phyloP scores from a whole-genome alignment of 1,284 basidiomycete genomes.

The Mrakiaceae sp. region DNA sequence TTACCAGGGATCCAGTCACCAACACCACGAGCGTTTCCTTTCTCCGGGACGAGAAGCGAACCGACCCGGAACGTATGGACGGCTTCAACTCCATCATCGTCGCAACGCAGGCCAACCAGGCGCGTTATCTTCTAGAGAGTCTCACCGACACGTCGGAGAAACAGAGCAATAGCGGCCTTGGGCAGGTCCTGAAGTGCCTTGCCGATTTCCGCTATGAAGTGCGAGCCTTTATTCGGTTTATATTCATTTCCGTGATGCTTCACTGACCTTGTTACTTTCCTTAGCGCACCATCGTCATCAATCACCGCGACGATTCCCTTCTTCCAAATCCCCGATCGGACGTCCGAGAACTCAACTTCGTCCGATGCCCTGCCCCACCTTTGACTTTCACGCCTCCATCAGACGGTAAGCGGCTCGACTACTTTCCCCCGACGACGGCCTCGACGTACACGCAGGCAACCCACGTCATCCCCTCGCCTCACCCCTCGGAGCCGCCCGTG shows the following conservation, averaged over 20 bases:
- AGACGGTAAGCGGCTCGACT: neutral
- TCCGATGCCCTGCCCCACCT: slow-evolving; percentile 25
- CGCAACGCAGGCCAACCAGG: slow-evolving; percentile 57
- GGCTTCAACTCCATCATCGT: slow-evolving; percentile 50
- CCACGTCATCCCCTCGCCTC: slow-evolving; percentile 39
- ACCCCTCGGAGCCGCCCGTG: slow-evolving; percentile 27
- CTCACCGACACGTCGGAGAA: slow-evolving; percentile 24
- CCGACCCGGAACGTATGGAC: neutral
- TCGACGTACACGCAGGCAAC: slow-evolving; percentile 52
- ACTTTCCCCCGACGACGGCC: slow-evolving; percentile 21
- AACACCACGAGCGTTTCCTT: slow-evolving; percentile 37
- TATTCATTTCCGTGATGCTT: slow-evolving; percentile 27
- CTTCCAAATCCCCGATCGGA: slow-evolving; percentile 44
- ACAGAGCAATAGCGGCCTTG: slow-evolving; percentile 14
- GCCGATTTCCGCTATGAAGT: slow-evolving; percentile 28
- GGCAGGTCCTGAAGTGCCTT: slow-evolving; percentile 25
- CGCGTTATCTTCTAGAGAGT: slow-evolving; percentile 39
- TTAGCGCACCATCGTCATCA: slow-evolving; percentile 47
- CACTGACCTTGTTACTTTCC: slow-evolving; percentile 6
- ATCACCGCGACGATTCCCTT: slow-evolving; percentile 51
- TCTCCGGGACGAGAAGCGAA: neutral
- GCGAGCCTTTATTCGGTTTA: slow-evolving; percentile 29
- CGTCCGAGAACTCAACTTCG: slow-evolving; percentile 53
- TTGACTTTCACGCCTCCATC: neutral
- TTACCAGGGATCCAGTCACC: slow-evolving; percentile 42